Evolutionary conservation across 768 basidiomycete species (phyloP).

Genomic region (Lactarius trivialis): DNA sequence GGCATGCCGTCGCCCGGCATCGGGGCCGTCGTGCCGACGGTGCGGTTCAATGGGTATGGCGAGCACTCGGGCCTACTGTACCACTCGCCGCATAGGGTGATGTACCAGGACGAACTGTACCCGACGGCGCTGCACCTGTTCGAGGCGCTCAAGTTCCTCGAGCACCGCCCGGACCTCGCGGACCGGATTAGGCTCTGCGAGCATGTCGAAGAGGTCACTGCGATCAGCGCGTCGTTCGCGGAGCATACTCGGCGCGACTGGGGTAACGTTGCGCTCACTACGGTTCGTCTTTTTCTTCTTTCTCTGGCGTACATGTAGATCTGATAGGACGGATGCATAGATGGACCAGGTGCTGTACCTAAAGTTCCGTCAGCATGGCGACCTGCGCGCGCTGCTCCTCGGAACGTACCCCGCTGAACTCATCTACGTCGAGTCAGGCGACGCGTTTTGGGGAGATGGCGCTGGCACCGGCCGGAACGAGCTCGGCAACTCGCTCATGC

Average conservation of each 20-base stretch:
- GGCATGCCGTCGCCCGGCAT: slow-evolving; percentile 12
- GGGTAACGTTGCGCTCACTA: slow-evolving; percentile 43
- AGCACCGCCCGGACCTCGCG: slow-evolving; percentile 43
- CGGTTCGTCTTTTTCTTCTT: slow-evolving; percentile 35
- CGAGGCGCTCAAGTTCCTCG: slow-evolving; percentile 66
- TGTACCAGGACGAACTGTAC: slow-evolving; percentile 48
- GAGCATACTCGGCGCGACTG: slow-evolving; percentile 49
- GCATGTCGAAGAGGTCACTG: slow-evolving; percentile 36
- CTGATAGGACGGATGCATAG: slow-evolving; percentile 30
- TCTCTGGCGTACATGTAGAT: not conserved
- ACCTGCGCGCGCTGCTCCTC: slow-evolving; percentile 48
- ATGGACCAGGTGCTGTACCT: slow-evolving; percentile 60
- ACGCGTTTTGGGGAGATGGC: slow-evolving; percentile 67
- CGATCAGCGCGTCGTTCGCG: slow-evolving; percentile 28
- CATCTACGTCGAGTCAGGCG: slow-evolving; percentile 46
- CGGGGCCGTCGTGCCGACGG: slow-evolving; percentile 17
- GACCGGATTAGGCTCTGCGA: slow-evolving; percentile 46
- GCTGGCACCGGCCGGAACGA: slow-evolving; percentile 50
- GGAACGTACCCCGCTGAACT: slow-evolving; percentile 40
- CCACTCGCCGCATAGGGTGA: slow-evolving; percentile 56
- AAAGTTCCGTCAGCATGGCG: slow-evolving; percentile 68
- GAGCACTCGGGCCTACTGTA: slow-evolving; percentile 50
- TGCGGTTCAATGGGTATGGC: slow-evolving; percentile 31
- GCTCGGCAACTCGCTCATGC: slow-evolving; percentile 53
- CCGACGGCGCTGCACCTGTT: slow-evolving; percentile 71